Conservation (phyloP, 495 filamentous ascomycete species). For the Xylaria intraflava region DNA sequence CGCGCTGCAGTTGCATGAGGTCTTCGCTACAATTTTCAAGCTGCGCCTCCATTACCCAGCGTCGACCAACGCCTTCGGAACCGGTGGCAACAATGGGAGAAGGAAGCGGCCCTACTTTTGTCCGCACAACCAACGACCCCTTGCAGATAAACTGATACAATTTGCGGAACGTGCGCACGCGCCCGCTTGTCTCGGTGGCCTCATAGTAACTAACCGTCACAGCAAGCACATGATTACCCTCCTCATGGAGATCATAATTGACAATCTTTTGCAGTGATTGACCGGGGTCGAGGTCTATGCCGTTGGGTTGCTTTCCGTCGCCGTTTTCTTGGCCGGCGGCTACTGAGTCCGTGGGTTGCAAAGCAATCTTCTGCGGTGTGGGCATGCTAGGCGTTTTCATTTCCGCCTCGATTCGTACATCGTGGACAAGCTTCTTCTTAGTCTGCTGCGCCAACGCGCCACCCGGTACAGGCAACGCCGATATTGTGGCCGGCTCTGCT, state of each 20-base stretch:
- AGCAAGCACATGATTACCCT: constrained; percentile 87
- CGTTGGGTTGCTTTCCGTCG: constrained; percentile 15
- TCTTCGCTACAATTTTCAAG: constrained; percentile 84
- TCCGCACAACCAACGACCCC: constrained; percentile 79
- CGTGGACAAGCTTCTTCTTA: constrained; percentile 53
- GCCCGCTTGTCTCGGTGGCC: constrained; percentile 55
- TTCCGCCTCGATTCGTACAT: constrained; percentile 78
- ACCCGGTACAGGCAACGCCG: neutral
- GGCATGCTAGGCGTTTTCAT: constrained; percentile 74
- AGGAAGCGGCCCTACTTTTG: constrained; percentile 65
- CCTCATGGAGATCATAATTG: constrained; percentile 82
- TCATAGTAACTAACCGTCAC: constrained; percentile 89
- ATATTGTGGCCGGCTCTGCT: constrained; percentile 2
- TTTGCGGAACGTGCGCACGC: constrained; percentile 84
- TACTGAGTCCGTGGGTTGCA: constrained; percentile 12
- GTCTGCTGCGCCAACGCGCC: constrained; percentile 9
- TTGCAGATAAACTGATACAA: constrained; percentile 95
- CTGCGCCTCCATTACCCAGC: constrained; percentile 79
- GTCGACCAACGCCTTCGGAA: constrained; percentile 19
- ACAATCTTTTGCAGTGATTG: constrained; percentile 76
- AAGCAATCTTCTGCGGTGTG: constrained; percentile 23
- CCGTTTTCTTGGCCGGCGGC: constrained; percentile 13
- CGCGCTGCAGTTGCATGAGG: constrained; percentile 53
- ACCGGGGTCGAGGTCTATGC: constrained; percentile 53
- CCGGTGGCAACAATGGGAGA: neutral